These are phyloP conservation scores for Dothideomycetes sp. DNA, from an alignment of 2,329 filamentous ascomycete genomes.

Conservation along the genomic window DNA sequence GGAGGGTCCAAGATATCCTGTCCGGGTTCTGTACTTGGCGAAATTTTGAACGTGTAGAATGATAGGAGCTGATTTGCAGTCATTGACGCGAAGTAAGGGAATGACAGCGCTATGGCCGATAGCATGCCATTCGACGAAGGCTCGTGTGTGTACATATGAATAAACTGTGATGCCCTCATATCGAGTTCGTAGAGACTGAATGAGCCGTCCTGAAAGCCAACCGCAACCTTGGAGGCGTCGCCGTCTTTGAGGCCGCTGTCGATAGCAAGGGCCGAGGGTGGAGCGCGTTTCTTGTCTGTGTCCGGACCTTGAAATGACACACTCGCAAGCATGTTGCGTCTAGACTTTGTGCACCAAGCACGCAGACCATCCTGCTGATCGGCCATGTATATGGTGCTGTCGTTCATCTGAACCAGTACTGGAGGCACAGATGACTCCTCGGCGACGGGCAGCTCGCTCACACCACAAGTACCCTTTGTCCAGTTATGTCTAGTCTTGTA, in stretches of 20 bases:
- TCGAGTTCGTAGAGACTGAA: constrained; percentile 60
- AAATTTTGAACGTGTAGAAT: constrained; percentile 54
- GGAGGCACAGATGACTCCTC: constrained; percentile 42
- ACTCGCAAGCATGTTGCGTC: constrained; percentile 48
- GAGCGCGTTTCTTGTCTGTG: constrained; percentile 10
- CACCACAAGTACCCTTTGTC: constrained; percentile 68
- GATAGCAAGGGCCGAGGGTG: constrained; percentile 55
- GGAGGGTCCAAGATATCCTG: constrained; percentile 28
- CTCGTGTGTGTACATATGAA: constrained; percentile 46
- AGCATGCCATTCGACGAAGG: constrained; percentile 55
- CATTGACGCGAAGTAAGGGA: constrained; percentile 70
- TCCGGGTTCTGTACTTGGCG: constrained; percentile 7
- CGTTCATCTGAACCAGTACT: constrained; percentile 64
- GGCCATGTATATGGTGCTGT: constrained; percentile 67
- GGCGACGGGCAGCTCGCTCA: constrained; percentile 63
- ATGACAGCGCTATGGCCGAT: constrained; percentile 57
- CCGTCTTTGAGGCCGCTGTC: constrained; percentile 30
- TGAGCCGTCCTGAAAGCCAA: constrained; percentile 63
- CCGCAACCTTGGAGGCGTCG: constrained; percentile 33
- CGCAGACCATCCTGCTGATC: constrained; percentile 60
- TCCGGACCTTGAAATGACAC: constrained; percentile 12
- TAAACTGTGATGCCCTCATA: constrained; percentile 32
- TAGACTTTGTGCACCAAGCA: constrained; percentile 60
- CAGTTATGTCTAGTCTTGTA: constrained; percentile 88
- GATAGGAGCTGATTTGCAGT: constrained; percentile 64